These are phyloP conservation scores for Heliamphora exappendiculata DNA, from an alignment of 148 eudicot genomes.

Conservation along the genomic window DNA sequence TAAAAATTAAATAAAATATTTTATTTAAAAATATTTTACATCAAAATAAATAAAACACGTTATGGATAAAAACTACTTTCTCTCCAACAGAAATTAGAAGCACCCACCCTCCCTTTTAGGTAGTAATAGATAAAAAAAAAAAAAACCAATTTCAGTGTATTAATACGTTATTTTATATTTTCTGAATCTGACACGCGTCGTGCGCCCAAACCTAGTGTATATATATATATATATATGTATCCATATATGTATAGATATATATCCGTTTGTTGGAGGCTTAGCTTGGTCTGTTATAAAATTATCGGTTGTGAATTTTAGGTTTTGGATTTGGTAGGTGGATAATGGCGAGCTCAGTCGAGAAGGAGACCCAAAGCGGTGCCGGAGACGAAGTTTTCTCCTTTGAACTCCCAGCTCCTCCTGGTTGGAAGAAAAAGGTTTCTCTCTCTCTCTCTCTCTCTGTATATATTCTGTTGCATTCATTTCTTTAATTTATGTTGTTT, in stretches of 20 bases:
- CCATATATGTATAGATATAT: neutral
- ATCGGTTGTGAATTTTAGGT: neutral
- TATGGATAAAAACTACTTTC: no score
- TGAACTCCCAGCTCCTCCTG: conserved; percentile 76
- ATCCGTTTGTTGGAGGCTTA: neutral
- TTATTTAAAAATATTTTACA: no score
- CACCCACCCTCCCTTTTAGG: no score
- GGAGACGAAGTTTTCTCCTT: conserved; percentile 44
- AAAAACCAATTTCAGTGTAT: no score
- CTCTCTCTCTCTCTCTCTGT: neutral
- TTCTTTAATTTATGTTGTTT: neutral
- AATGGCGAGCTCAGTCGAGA: neutral
- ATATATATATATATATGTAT: neutral
- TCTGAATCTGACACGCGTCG: no score
- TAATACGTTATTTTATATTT: no score
- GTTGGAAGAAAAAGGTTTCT: conserved; percentile 48
- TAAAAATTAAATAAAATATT: no score
- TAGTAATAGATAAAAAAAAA: no score
- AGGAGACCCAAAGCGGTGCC: conserved; percentile 14
- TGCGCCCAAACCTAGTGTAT: no score
- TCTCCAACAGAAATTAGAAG: no score
- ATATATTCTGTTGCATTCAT: neutral
- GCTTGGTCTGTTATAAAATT: neutral
- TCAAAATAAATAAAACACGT: no score
- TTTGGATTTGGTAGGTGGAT: neutral